Evolutionary conservation across 257 asterid genomes (phyloP), one percentile per base, ranked within the genome.

Genomic region (Scutellaria minor): DNA sequence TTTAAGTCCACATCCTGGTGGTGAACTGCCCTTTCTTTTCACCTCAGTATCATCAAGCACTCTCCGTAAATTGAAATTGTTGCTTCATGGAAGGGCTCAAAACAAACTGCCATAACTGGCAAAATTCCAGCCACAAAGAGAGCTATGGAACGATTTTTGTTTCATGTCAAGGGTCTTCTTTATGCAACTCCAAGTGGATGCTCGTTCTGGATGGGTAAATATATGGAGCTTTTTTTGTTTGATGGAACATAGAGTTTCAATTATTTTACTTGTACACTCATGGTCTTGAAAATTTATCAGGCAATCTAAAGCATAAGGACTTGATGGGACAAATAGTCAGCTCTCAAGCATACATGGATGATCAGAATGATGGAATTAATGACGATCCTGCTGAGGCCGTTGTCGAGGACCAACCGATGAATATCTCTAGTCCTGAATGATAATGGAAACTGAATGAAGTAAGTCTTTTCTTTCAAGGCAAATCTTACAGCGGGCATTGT

Each of bases 131-230:
- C 86, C 12, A 86, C 96, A 54, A 91, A 87, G 89, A 86, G 97
- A 82, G 86, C 97, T 44, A 77, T 91, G 96, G 97, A 91, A 77
- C 87, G 97, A 31, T 91, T 91, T 74, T 68, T 91, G 60, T 91
- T 91, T 81, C 97, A 86, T 71, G 95, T 91, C 74, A 91, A 91
- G 84, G 95, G 90, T 63, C 97, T 91, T 75, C 95, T 91, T 83
- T 86, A 85, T 82, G 66, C 86, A 41, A 81, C 88, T 22, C 81
- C 93, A 71, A 86, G 85, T 71, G 96, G 93, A 81, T 86, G 87
- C 83, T 84, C 93, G 5, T 91, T 91, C 82, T 91, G 97, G 97
- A 86, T 91, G 85, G 97, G 97, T 87, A 81, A 65, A 77, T 68
- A 64, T 66, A 20, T 6, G 9, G 40, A 59, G 61, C 27, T 51